Evolutionary conservation across 768 basidiomycete genomes (phyloP), one percentile per base, ranked within the genome.

Genomic region (Tricholoma matsutake): DNA sequence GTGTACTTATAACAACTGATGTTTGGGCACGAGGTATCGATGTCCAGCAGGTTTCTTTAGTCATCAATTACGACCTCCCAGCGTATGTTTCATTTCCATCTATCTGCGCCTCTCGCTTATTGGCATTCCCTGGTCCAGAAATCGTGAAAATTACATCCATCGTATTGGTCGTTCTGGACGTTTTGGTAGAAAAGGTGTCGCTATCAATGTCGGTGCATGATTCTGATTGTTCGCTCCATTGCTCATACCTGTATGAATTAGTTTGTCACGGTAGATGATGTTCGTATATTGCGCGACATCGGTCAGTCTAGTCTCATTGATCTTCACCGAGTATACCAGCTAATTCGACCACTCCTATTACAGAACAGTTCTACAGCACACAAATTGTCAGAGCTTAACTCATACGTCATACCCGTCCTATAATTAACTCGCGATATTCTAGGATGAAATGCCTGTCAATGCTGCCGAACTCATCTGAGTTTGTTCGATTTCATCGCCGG

Each of bases 111-210:
- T 13, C n/a, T 25, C 41, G 45, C 58, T 61, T 63, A 51, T 41
- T 11, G 45, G 28, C 43, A 49, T 53, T 11, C 9, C 43, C 22
- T 39, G 22, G 18, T 29, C n/a, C 41, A 94, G 89, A 65, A 94
- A 94, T 74, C 92, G 92, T 83, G 96, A 98, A 85, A 98, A 99
- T 76, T 99, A 99, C 80, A 98, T 99, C 67, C 97, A 99, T 81
- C 92, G 97, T 71, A 98, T 98, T 72, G 97, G 97, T 76, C 94
- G 97, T 63, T 97, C 96, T 61, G 97, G 97, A 72, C 94, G 97
- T 61, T 98, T 98, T 79, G 97, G 97, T 67, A 84, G 97, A 68
- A 99, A 99, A 79, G 97, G 96, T 83, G 97, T 98, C 62, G 97
- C 97, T 47, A 98, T 99, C 79, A 99, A 98, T 77, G 96, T 97